A percentile compares a stretch with the other conserved stretches of the same genome.
These are phyloP conservation scores for Fragaria vesca DNA, from an alignment of 306 rosid genomes.

Conservation along the genomic window DNA sequence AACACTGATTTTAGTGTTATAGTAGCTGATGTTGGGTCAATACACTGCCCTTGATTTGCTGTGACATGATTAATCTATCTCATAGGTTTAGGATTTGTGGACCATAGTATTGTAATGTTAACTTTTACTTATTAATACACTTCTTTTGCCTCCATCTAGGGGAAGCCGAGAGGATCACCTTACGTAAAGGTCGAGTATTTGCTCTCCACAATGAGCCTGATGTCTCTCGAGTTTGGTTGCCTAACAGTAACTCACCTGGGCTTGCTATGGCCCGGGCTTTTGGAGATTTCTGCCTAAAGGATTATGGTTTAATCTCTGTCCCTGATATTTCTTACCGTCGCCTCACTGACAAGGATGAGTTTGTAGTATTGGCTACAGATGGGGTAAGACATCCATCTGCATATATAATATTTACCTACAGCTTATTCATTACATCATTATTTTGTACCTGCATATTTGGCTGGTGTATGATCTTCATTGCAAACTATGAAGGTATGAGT, in stretches of 20 bases:
- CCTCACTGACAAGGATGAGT: constrained; percentile 60
- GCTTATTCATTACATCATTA: background rate
- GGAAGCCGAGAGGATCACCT: constrained; percentile 74
- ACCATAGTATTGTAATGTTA: background rate
- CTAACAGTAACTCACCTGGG: constrained; percentile 69
- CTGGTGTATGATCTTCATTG: background rate
- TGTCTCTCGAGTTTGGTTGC: constrained; percentile 76
- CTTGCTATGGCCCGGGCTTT: constrained; percentile 92
- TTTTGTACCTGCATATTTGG: background rate
- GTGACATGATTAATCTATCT: background rate
- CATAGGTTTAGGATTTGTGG: background rate
- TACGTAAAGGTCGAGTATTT: constrained; percentile 76
- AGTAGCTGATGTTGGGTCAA: background rate
- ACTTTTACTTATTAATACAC: background rate
- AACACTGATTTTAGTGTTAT: background rate
- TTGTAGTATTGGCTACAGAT: constrained; percentile 81
- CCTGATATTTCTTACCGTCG: constrained; percentile 57
- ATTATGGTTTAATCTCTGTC: constrained; percentile 70
- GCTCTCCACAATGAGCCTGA: constrained; percentile 58
- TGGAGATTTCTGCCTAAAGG: constrained; percentile 84
- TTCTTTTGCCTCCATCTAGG: constrained; percentile 35
- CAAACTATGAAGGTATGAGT: no score
- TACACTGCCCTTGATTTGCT: background rate
- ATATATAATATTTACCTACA: background rate
- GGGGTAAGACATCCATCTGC: constrained; percentile 52